These are phyloP conservation scores for Clathrospora elynae DNA, from an alignment of 2,329 filamentous ascomycete species.

Conservation along the genomic window DNA sequence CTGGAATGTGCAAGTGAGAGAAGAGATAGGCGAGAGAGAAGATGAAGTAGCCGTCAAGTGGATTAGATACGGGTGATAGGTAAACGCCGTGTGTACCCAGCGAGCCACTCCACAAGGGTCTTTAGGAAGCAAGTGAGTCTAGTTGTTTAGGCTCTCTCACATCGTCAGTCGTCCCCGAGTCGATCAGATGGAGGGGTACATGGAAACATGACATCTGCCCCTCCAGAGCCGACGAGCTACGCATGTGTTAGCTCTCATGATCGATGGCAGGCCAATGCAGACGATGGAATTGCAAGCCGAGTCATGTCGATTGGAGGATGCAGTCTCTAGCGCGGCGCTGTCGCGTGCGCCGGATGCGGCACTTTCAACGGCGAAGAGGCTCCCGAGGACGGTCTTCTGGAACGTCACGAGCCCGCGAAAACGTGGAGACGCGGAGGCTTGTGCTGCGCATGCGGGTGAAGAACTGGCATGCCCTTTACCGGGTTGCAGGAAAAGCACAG, in stretches of 20 bases:
- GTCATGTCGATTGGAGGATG: constrained; percentile 24
- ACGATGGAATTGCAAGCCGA: constrained; percentile 21
- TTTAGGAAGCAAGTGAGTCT: constrained; percentile 23
- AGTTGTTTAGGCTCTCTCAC: constrained; percentile 16
- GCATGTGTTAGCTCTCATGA: constrained; percentile 16
- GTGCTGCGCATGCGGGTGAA: no score
- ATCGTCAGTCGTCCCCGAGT: constrained; percentile 20
- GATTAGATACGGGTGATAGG: constrained; percentile 30
- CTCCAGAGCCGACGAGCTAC: constrained; percentile 19
- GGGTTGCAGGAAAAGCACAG: no score
- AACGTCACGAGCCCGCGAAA: constrained; percentile 2
- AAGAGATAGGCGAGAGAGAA: constrained; percentile 5
- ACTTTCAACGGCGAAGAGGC: constrained; percentile 23
- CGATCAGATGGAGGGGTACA: constrained; percentile 26
- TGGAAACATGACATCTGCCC: constrained; percentile 20
- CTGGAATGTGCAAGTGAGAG: neutral
- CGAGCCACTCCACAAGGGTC: constrained; percentile 24
- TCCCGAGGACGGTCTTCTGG: constrained; percentile 8
- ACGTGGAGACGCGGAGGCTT: no score
- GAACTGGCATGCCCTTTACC: no score
- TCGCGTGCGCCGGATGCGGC: constrained; percentile 18
- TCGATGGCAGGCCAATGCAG: constrained; percentile 33
- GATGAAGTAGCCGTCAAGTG: constrained; percentile 13
- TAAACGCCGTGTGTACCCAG: constrained; percentile 25
- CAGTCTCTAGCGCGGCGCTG: constrained; percentile 12